Percentiles rank a stretch among this genome's conserved stretches.
Evolutionary conservation across 1,139 yeast genomes (phyloP).

Genomic region (Yamadazyma membranifaciens): DNA sequence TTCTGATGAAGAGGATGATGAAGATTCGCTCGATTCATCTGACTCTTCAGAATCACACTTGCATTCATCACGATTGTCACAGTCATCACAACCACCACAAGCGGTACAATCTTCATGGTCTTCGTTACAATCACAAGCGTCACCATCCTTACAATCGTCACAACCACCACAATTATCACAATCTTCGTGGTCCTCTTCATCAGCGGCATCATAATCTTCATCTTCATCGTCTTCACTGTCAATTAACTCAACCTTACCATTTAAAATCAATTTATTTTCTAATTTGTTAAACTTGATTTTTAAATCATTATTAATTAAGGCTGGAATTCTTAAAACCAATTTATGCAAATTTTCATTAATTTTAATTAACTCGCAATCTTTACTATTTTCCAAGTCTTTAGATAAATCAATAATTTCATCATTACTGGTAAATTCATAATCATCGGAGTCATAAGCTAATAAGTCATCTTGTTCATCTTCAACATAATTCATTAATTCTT

Average conservation of each 20-base stretch:
- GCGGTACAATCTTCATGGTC: constrained; percentile 6
- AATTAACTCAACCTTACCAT: constrained; percentile 36
- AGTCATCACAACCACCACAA: constrained; percentile 11
- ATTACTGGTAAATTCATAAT: constrained; percentile 14
- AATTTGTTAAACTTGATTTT: constrained; percentile 41
- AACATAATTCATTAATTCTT: constrained; percentile 29
- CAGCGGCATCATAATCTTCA: constrained; percentile 17
- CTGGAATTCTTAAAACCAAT: constrained; percentile 44
- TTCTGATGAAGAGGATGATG: constrained; percentile 11
- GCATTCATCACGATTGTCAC: constrained; percentile 2
- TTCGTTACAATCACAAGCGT: neutral
- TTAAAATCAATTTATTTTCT: constrained; percentile 44
- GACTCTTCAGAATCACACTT: constrained; percentile 8
- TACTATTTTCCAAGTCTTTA: constrained; percentile 43
- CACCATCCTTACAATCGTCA: constrained; percentile 12
- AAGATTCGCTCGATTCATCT: constrained; percentile 10
- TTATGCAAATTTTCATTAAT: constrained; percentile 41
- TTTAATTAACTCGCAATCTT: constrained; percentile 46
- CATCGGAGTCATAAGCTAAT: constrained; percentile 33
- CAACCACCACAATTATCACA: constrained; percentile 1
- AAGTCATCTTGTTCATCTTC: constrained; percentile 21
- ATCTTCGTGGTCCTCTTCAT: constrained; percentile 10
- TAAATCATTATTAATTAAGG: constrained; percentile 42
- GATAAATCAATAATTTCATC: constrained; percentile 43
- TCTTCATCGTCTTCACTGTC: constrained; percentile 21